Evolutionary conservation across 2,329 filamentous ascomycete species (phyloP).

Genomic region (Fusarium protoensiforme): DNA sequence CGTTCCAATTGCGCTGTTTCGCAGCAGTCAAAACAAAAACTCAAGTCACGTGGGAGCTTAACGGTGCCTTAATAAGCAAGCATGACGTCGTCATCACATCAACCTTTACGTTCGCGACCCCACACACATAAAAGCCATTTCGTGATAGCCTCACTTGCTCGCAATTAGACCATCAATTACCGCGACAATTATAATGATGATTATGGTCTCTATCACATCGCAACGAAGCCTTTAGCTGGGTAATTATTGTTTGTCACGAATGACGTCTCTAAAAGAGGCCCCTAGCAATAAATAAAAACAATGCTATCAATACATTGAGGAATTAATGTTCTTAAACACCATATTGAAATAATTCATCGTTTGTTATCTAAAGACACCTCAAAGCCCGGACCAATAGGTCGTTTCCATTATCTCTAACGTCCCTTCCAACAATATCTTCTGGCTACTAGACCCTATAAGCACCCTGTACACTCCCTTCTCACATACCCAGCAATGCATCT

Average conservation of each 20-base stretch:
- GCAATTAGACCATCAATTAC: background rate
- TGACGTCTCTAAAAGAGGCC: background rate
- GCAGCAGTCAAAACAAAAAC: background rate
- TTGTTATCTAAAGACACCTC: background rate
- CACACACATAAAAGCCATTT: background rate
- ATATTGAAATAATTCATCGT: background rate
- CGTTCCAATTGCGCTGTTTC: background rate
- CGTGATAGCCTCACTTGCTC: background rate
- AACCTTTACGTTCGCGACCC: background rate
- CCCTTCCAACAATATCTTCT: background rate
- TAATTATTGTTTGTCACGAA: background rate
- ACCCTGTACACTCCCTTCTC: constrained; percentile 4
- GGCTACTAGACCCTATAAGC: constrained; percentile 1
- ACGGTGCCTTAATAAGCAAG: rapidly evolving
- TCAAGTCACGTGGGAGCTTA: background rate
- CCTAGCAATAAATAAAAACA: background rate
- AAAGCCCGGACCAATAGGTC: background rate
- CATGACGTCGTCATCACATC: background rate
- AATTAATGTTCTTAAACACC: background rate
- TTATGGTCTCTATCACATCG: too few species aligned
- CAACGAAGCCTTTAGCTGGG: rapidly evolving
- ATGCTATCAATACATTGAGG: background rate
- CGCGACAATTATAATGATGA: background rate
- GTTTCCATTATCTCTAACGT: background rate
- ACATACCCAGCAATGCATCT: background rate